Evolutionary conservation across 805 yeast species (phyloP).

Genomic region (Brettanomyces custersianus): DNA sequence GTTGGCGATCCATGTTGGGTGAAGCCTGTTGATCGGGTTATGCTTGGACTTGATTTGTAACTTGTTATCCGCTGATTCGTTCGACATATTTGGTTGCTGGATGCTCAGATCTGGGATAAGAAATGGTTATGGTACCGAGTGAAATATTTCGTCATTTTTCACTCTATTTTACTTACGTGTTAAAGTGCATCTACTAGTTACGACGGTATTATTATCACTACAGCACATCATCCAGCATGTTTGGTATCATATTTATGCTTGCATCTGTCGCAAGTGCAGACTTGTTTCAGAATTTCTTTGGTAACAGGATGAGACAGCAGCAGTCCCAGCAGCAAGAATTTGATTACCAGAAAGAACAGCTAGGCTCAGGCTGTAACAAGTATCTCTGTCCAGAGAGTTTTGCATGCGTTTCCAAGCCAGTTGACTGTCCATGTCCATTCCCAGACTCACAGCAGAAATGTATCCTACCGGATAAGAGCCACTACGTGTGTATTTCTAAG

Average conservation of each 20-base stretch:
- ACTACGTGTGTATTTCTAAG: constrained; percentile 74
- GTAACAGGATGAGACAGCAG: constrained; percentile 13
- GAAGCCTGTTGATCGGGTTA: too few relatives aligned
- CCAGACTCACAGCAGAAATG: constrained; percentile 83
- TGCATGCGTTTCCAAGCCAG: constrained; percentile 58
- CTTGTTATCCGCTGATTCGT: too few relatives aligned
- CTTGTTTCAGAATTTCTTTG: constrained; percentile 2
- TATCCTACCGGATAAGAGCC: constrained; percentile 53
- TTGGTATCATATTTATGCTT: neutral
- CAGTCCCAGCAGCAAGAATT: constrained; percentile 26
- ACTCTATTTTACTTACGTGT: neutral
- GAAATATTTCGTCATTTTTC: neutral
- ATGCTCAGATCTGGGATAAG: too few relatives aligned
- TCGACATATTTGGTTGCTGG: too few relatives aligned
- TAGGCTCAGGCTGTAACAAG: constrained; percentile 42
- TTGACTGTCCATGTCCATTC: constrained; percentile 85
- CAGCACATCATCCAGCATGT: neutral
- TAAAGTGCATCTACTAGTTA: neutral
- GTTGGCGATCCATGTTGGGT: constrained; percentile 22
- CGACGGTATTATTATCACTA: neutral
- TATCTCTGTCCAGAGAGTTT: constrained; percentile 82
- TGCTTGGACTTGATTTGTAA: neutral
- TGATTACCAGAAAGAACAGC: constrained; percentile 30
- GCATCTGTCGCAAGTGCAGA: constrained; percentile 1
- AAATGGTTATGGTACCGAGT: too few relatives aligned